A percentile compares a stretch with the other conserved stretches of the same genome.
phyloP scores from a whole-genome alignment of 106 monocot genomes.

The Agapanthus africanus region DNA sequence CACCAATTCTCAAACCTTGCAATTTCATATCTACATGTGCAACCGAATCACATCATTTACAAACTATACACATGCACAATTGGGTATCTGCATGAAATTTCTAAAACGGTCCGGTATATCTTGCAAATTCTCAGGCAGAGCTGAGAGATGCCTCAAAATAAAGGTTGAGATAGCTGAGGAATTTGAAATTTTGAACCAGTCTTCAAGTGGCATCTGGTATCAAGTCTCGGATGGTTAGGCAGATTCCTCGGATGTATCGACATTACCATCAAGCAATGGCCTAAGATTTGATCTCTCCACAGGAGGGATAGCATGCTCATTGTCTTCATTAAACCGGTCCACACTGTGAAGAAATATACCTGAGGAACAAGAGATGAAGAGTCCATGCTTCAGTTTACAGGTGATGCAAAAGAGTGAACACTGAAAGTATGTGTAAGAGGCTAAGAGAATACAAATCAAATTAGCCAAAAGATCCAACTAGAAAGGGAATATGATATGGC shows the following conservation, averaged over 20 bases:
- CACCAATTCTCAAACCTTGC: no score
- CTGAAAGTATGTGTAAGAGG: neutral
- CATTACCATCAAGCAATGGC: conserved; percentile 11
- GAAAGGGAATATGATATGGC: neutral
- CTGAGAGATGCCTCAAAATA: neutral
- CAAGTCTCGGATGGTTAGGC: neutral
- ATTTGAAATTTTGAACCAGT: neutral
- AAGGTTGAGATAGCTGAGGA: neutral
- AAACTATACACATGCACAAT: no score
- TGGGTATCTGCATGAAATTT: no score
- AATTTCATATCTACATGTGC: no score
- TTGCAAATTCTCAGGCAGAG: no score
- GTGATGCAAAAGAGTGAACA: neutral
- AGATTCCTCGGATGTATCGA: neutral
- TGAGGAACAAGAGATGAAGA: conserved; percentile 9
- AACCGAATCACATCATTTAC: no score
- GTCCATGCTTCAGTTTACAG: neutral
- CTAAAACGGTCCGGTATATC: no score
- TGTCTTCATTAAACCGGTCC: conserved; percentile 70
- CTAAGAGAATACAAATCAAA: neutral
- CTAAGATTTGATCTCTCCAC: conserved; percentile 6
- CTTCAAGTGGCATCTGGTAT: neutral
- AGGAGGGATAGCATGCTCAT: conserved; percentile 31
- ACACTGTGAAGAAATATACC: conserved; percentile 74
- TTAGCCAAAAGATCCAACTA: neutral